Base-by-base conservation (phyloP, 345 rosid species). In the Sonneratia alba region DNA sequence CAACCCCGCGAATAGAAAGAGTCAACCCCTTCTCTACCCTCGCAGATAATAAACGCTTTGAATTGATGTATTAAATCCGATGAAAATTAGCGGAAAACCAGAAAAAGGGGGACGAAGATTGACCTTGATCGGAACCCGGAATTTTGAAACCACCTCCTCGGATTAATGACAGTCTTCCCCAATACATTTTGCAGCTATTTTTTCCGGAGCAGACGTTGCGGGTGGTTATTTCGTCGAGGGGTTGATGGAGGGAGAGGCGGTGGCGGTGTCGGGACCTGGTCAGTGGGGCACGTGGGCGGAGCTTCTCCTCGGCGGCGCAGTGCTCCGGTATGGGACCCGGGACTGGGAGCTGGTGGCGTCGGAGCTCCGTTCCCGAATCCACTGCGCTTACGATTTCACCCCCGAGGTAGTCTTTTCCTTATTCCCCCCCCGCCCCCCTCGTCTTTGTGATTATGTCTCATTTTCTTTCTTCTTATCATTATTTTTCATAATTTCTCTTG, bases 231-330 rank as follows among this genome's bases (percentile, higher is more conserved):
- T 38, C 48, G 51, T 63, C 77, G 70, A 14, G 15, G 37, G 66
- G 27, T 4, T 62, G 37, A 62, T 62, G 66, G 66, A 34, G 7
- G 38, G 38, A 62, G 66, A 32, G 66, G 66, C 66, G 66, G 66
- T 27, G 66, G 78, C 45, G 76, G 78, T 67, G 57, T 70, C 69
- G 51, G 74, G 34, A 75, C 71, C 40, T 55, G 83, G 67, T 70
- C 72, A 73, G 75, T 93, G 98, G 98, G 89, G 94, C 67, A 91
- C 97, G 49, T 89, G 98, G 98, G 96, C 89, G 74, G 98, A 91
- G 85, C 82, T 93, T 73, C 80, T 93, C 55, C 80, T 93, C 45
- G 94, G 94, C 21, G 97, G 92, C 6, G 97, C 98, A 7, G 90
- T 93, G 57, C 96, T 91, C 83, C 98, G 94, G 15, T 88, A 93